Conservation (phyloP, 2,329 filamentous ascomycete genomes). For the Fusarium denticulatum region DNA sequence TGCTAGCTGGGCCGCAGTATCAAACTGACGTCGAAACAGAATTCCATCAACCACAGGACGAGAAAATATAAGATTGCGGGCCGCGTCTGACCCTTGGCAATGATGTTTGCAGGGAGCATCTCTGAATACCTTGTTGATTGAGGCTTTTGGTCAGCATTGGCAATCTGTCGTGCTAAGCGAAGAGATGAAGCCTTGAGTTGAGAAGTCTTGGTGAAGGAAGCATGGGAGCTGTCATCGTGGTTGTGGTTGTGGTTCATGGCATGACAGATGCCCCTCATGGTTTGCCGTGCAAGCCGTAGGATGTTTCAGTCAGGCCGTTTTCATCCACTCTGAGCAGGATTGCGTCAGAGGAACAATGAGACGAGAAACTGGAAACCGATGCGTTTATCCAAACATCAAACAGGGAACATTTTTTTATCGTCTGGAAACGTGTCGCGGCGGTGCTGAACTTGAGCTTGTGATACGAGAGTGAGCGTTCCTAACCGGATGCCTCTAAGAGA, state of each 20-base stretch:
- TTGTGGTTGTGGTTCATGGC: conserved; percentile 10
- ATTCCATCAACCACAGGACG: conserved; percentile 45
- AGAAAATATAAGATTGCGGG: conserved; percentile 38
- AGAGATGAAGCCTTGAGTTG: neutral
- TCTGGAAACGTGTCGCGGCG: conserved; percentile 16
- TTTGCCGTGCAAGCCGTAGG: conserved; percentile 13
- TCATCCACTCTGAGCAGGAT: neutral
- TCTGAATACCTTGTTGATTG: conserved; percentile 1
- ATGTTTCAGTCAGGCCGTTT: conserved; percentile 38
- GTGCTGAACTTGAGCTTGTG: conserved; percentile 14
- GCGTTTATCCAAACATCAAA: conserved; percentile 30
- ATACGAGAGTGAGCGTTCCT: conserved; percentile 20
- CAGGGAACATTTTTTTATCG: conserved; percentile 5
- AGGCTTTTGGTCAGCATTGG: conserved; percentile 10
- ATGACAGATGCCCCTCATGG: conserved; percentile 12
- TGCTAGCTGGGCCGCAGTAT: conserved; percentile 13
- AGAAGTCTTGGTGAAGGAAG: conserved; percentile 9
- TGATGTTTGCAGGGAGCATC: conserved; percentile 32
- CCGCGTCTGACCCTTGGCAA: conserved; percentile 25
- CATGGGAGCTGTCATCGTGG: conserved; percentile 2
- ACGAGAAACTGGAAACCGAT: conserved; percentile 7
- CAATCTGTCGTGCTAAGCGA: conserved; percentile 27
- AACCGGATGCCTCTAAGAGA: conserved; percentile 38
- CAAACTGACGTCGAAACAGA: conserved; percentile 37
- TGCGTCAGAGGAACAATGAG: conserved; percentile 30